phyloP scores from a whole-genome alignment of 192 early-diverging fungal species.

The Coemansia sp. region DNA sequence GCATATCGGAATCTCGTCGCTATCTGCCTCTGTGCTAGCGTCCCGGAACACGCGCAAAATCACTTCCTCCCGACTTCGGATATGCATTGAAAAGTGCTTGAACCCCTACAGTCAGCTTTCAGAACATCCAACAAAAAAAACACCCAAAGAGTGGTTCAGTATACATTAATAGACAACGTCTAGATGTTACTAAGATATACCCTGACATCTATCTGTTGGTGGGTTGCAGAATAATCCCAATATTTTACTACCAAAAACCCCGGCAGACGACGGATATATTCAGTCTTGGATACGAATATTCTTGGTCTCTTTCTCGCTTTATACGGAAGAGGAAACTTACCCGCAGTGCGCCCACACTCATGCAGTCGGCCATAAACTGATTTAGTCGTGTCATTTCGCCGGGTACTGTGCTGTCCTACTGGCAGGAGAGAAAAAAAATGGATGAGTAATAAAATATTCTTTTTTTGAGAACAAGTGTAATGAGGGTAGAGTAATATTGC shows the following conservation, averaged over 20 bases:
- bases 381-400: conserved; percentile 57
- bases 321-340: conserved; percentile 30
- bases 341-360: conserved; percentile 65
- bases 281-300: neutral
- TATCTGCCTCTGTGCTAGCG: conserved; percentile 22
- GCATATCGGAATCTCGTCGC: conserved; percentile 41
- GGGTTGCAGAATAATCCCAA: neutral
- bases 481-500: neutral
- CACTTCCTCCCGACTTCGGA: conserved; percentile 69
- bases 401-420: conserved; percentile 50
- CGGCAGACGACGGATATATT: neutral
- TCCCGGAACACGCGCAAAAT: conserved; percentile 61
- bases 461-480: neutral
- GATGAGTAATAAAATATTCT: neutral
- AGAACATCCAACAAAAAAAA: neutral
- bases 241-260: neutral
- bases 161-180: neutral
- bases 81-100: conserved; percentile 62
- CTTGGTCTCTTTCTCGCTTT: neutral
- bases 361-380: conserved; percentile 64
- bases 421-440: neutral
- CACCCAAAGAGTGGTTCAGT: neutral
- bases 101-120: conserved; percentile 55
- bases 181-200: neutral
- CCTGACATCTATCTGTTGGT: neutral